Conservation (phyloP, 2,329 filamentous ascomycete species). For the Calonectria henricotiae region DNA sequence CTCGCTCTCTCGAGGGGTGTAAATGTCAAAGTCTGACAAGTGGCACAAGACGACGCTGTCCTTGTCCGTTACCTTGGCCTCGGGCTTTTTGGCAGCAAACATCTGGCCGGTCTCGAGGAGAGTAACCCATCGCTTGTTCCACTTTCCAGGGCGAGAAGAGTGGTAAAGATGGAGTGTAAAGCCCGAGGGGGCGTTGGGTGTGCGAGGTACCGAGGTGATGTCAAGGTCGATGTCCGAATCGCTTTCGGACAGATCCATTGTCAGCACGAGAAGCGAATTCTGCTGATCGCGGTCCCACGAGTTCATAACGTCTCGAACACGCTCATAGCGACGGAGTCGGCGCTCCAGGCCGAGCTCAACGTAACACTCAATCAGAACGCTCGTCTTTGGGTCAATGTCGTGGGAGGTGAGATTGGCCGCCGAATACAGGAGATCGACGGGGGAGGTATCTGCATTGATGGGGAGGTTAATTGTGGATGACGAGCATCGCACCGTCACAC, state of each 20-base stretch:
- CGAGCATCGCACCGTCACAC: slow-evolving; percentile 81
- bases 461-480: slow-evolving; percentile 80
- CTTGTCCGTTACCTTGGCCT: slow-evolving; percentile 74
- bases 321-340: slow-evolving; percentile 88
- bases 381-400: slow-evolving; percentile 75
- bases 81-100: slow-evolving; percentile 78
- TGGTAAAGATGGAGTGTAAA: slow-evolving; percentile 83
- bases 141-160: slow-evolving; percentile 86
- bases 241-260: slow-evolving; percentile 70
- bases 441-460: slow-evolving; percentile 82
- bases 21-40: slow-evolving; percentile 93
- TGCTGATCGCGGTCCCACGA: slow-evolving; percentile 90
- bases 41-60: slow-evolving; percentile 83
- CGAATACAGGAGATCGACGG: slow-evolving; percentile 80
- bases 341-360: slow-evolving; percentile 84
- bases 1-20: slow-evolving; percentile 80
- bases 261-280: slow-evolving; percentile 80
- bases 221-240: slow-evolving; percentile 75
- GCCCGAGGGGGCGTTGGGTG: slow-evolving; percentile 74
- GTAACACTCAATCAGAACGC: slow-evolving; percentile 86
- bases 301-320: slow-evolving; percentile 89
- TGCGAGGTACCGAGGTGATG: slow-evolving; percentile 73
- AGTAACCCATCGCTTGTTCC: slow-evolving; percentile 88
- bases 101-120: slow-evolving; percentile 83
- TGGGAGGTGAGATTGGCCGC: slow-evolving; percentile 77